Percentiles rank a stretch among this genome's conserved stretches.
Conservation (phyloP, 495 filamentous ascomycete genomes). For the Penicillium lagena region DNA sequence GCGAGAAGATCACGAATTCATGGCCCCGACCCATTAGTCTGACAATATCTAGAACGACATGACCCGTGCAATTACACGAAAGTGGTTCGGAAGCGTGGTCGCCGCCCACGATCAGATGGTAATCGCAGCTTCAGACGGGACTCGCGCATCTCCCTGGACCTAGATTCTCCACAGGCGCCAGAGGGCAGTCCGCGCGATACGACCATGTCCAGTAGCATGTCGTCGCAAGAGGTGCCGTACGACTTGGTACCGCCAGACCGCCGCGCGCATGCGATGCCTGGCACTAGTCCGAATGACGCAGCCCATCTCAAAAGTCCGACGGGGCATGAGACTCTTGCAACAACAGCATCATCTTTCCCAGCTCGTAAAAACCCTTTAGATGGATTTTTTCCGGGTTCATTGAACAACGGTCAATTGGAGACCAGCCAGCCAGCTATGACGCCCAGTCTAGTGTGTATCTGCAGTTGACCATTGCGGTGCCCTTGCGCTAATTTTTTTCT, state of each 20-base stretch:
- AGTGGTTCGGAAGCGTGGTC: conserved; percentile 11
- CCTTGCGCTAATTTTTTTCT: no score
- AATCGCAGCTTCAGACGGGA: neutral
- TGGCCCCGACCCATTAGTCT: neutral
- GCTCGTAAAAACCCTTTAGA: no score
- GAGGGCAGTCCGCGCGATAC: conserved; percentile 1
- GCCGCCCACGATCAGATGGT: conserved; percentile 5
- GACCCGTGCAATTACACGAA: conserved; percentile 12
- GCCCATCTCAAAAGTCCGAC: no score
- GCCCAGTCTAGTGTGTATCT: no score
- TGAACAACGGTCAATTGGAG: no score
- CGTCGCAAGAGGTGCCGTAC: neutral
- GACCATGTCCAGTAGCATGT: neutral
- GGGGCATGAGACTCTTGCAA: no score
- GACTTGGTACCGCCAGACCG: neutral
- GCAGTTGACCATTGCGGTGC: no score
- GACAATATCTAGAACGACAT: conserved; percentile 2
- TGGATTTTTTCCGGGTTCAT: no score
- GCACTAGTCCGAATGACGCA: neutral
- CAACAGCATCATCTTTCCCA: no score
- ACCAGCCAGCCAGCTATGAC: no score
- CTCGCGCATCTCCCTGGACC: neutral
- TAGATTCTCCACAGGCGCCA: neutral
- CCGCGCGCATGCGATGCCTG: neutral
- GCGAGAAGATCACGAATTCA: neutral